Evolutionary conservation across 768 basidiomycete genomes (phyloP), one percentile per base, ranked within the genome.

Genomic region (Pisolithus marmoratus): DNA sequence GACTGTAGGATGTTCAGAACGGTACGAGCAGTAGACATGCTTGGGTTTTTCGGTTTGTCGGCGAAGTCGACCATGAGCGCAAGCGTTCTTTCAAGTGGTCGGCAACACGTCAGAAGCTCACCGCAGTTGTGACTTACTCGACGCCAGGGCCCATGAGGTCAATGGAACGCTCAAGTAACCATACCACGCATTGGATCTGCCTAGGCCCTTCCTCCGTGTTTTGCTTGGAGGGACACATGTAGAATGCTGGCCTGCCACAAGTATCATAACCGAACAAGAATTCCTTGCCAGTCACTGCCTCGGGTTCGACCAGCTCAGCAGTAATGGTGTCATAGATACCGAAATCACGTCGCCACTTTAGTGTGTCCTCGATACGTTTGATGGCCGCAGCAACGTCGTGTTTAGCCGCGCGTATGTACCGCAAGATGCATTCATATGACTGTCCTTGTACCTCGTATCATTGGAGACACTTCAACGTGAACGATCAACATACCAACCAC

Each of bases 231-330:
- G 81, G 82, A 40, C 70, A 70, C 74, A 91, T 76, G 67, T 92
- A 91, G 37, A 84, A 68, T 0, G 73, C 83, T 3, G 90, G 89
- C 51, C 87, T 73, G 12, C 84, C 77, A 20, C 67, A 67, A 7
- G 68, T 66, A 64, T 93, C 90, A 62, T 80, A 91, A 5, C 92
- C 93, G 58, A 86, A 88, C 17, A 84, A 55, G 46, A 93, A 72
- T 63, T 83, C 77, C 69, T 95, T 94, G 29, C 93, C 93, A 4
- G 91, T 94, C 45, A 86, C 69, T 1, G 82, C 84, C 71, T 94
- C 92, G 17, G 83, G 81, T 58, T 87, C 85, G 56, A 95, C 81
- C 54, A 78, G 71, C 0, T 77, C 74, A 3, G 85, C 66, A 1
- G 78, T 81, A 61, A 90, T 64, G 26, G 67, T 51, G 57, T 85